phyloP scores from a whole-genome alignment of 345 rosid genomes.

The Linum lewisii region DNA sequence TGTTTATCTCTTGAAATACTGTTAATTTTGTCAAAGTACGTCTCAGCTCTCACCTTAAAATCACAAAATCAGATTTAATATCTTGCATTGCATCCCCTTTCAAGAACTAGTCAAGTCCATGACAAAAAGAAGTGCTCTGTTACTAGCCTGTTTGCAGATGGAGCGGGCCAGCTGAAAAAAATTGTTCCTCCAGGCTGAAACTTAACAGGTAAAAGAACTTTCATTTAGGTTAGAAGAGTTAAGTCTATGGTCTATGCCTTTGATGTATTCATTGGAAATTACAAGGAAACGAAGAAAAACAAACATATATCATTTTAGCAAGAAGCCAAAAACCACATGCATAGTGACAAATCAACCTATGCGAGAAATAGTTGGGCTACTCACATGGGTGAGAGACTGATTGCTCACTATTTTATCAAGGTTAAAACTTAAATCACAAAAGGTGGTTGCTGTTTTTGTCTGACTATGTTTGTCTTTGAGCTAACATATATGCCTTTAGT shows the following conservation, averaged over 20 bases:
- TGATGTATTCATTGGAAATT: neutral
- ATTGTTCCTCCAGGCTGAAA: too few species aligned
- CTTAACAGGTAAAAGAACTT: too few species aligned
- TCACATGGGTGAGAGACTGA: neutral
- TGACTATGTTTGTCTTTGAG: neutral
- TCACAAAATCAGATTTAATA: neutral
- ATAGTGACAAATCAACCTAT: neutral
- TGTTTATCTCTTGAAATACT: neutral
- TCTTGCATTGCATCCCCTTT: neutral
- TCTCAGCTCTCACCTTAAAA: neutral
- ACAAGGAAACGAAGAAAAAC: neutral
- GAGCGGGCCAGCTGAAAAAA: too few species aligned
- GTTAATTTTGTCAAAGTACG: neutral
- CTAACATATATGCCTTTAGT: neutral
- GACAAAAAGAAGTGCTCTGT: too few species aligned
- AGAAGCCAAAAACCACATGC: neutral
- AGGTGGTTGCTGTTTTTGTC: conserved; percentile 4
- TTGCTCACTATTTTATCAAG: neutral
- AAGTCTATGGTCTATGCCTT: too few species aligned
- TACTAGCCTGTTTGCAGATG: too few species aligned
- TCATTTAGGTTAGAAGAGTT: too few species aligned
- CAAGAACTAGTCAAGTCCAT: neutral
- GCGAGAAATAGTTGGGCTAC: neutral
- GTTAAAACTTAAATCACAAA: too few species aligned
- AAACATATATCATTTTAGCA: too few species aligned